Evolutionary conservation across 495 filamentous ascomycete genomes (phyloP), one percentile per base, ranked within the genome.

Genomic region (Evernia prunastri): DNA sequence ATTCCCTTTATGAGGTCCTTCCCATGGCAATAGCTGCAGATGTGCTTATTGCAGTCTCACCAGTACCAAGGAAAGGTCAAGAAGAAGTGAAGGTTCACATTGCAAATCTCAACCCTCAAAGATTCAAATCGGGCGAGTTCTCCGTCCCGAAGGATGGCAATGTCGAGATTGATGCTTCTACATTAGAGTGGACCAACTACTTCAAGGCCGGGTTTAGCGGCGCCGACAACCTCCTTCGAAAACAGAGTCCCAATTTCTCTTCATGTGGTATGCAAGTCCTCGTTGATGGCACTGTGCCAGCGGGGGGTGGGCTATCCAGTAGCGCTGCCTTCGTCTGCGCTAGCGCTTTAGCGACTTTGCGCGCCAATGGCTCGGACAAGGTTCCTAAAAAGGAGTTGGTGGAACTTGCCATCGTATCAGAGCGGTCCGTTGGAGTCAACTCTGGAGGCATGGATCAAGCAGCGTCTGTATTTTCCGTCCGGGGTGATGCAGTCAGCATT

Each of bases 361-460:
- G 83, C 64, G 91, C 91, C 56, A 96, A 96, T 73, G 89, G 92
- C 47, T 87, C 90, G 72, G 74, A 80, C 12, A 74, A 84, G 57
- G 86, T 97, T 40, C 86, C 93, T 71, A 97, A 96, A 80, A 92
- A 87, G 65, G 88, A 94, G 68, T 75, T 98, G 56, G 86, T 92
- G 1, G 91, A 96, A 71, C 78, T 97, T 42, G 91, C 94, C 20
- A 90, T 98, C 60, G 92, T 96, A 18, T 94, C 91, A 47, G 94
- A 98, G 77, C 82, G 95, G 35, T 88, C 90, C 18, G 95, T 97
- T 8, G 94, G 94, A 36, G 95, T 98, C 47, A 97, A 97, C 74
- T 95, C 92, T 8, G 94, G 94, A 72, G 94, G 92, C 85, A 97
- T 98, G 94, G 94, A 98, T 73, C 95, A 98, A 76, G 88, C 91